Evolutionary conservation across 1,139 yeast species (phyloP).

Genomic region (Sugiyamaella sp.): DNA sequence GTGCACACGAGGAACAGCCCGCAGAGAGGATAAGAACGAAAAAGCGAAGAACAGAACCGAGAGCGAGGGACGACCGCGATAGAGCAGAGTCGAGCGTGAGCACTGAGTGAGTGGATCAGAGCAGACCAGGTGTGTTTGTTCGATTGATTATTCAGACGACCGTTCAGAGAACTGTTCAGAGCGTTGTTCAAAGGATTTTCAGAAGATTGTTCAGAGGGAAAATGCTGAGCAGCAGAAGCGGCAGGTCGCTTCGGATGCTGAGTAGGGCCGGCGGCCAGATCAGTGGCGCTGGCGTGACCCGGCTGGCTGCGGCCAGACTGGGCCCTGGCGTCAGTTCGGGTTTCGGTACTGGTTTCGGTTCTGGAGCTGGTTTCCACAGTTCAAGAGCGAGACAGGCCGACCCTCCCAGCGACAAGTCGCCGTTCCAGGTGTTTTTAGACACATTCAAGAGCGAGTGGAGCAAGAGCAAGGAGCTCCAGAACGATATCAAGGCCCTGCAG

Average conservation of each 20-base stretch:
- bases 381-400: constrained; percentile 11
- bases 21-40: too few species aligned
- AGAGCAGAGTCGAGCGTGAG: too few species aligned
- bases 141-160: too few species aligned
- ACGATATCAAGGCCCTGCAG: constrained; percentile 89
- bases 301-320: too few species aligned
- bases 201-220: neutral
- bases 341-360: too few species aligned
- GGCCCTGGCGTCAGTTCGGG: too few species aligned
- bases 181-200: neutral
- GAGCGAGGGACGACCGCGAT: too few species aligned
- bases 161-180: too few species aligned
- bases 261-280: constrained; percentile 15
- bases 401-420: constrained; percentile 55
- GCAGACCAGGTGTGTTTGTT: too few species aligned
- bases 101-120: too few species aligned
- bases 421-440: constrained; percentile 89
- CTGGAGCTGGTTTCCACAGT: constrained; percentile 6
- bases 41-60: too few species aligned
- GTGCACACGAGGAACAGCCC: too few species aligned
- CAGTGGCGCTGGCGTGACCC: neutral
- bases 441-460: constrained; percentile 91
- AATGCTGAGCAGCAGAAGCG: constrained; percentile 2
- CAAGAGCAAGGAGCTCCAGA: constrained; percentile 86
- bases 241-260: constrained; percentile 21